phyloP scores from a whole-genome alignment of 495 filamentous ascomycete genomes.

The Penicillium waksmanii region DNA sequence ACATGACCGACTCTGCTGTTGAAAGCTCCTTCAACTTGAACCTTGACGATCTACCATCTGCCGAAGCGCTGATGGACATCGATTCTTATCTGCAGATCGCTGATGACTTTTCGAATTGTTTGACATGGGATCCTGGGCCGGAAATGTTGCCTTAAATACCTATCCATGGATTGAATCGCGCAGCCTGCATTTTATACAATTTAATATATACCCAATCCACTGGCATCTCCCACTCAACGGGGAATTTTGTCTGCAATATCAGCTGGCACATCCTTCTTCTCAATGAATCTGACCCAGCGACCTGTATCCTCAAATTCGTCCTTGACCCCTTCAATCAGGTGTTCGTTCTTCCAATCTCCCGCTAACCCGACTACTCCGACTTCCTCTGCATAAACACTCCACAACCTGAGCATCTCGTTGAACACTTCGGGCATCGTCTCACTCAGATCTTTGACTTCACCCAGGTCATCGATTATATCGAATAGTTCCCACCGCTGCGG shows the following conservation, averaged over 20 bases:
- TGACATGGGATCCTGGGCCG: slow-evolving; percentile 13
- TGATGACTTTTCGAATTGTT: slow-evolving; percentile 10
- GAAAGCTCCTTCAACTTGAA: neutral
- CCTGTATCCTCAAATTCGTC: slow-evolving; percentile 18
- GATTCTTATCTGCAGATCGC: slow-evolving; percentile 6
- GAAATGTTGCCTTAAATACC: neutral
- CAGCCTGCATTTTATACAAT: too few relatives aligned
- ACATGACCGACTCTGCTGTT: neutral
- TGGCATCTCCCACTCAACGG: neutral
- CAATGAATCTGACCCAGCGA: slow-evolving; percentile 15
- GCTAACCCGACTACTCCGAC: slow-evolving; percentile 14
- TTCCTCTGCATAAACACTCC: slow-evolving; percentile 9
- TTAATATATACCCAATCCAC: too few relatives aligned
- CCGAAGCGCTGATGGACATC: neutral
- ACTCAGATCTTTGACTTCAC: slow-evolving; percentile 49
- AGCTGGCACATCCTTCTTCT: slow-evolving; percentile 10
- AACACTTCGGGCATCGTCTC: slow-evolving; percentile 1
- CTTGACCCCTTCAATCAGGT: slow-evolving; percentile 1
- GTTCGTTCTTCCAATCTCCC: slow-evolving; percentile 9
- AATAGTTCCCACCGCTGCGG: slow-evolving; percentile 35
- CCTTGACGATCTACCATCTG: neutral
- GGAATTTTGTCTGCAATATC: slow-evolving; percentile 12
- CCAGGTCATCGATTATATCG: slow-evolving; percentile 25
- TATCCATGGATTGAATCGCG: too few relatives aligned
- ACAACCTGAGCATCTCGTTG: slow-evolving; percentile 6